Evolutionary conservation across 139 green algal species (phyloP).

Genomic region (Zygnema cylindricum): DNA sequence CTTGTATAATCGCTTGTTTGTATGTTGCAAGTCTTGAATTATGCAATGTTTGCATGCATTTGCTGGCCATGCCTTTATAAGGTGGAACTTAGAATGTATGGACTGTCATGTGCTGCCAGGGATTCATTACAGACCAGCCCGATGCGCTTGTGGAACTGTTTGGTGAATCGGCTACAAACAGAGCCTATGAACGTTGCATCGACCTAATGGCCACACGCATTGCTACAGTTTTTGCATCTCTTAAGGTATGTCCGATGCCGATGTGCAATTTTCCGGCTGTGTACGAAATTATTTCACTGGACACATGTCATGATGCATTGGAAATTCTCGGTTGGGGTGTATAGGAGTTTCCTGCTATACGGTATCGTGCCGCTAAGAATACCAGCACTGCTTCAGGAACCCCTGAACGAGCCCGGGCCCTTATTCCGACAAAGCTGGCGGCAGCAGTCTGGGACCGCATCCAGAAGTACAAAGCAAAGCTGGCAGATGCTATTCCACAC

Average conservation of each 20-base stretch:
- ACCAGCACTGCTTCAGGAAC: not conserved
- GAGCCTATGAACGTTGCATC: constrained; percentile 27
- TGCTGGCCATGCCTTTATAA: too few species aligned
- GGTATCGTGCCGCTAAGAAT: constrained; percentile 47
- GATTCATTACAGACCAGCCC: constrained; percentile 78
- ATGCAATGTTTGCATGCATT: too few species aligned
- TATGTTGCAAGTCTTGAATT: too few species aligned
- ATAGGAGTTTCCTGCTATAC: constrained; percentile 54
- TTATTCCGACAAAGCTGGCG: constrained; percentile 51
- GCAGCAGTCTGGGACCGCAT: constrained; percentile 41
- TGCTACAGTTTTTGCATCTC: constrained; percentile 55
- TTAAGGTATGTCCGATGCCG: constrained; percentile 49
- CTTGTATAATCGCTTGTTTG: too few species aligned
- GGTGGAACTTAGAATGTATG: too few species aligned
- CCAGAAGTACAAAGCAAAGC: constrained; percentile 41
- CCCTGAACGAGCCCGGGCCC: constrained; percentile 14
- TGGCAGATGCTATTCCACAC: constrained; percentile 40
- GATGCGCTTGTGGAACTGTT: constrained; percentile 46
- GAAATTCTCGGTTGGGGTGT: not conserved
- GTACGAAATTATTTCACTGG: not conserved
- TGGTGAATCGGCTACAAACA: not conserved
- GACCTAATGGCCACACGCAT: constrained; percentile 50
- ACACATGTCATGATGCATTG: not conserved
- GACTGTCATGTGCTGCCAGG: constrained; percentile 79
- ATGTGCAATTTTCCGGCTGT: not conserved